Evolutionary conservation across 208 protist species (phyloP).

Genomic region (Acanthamoeba castellanii): DNA sequence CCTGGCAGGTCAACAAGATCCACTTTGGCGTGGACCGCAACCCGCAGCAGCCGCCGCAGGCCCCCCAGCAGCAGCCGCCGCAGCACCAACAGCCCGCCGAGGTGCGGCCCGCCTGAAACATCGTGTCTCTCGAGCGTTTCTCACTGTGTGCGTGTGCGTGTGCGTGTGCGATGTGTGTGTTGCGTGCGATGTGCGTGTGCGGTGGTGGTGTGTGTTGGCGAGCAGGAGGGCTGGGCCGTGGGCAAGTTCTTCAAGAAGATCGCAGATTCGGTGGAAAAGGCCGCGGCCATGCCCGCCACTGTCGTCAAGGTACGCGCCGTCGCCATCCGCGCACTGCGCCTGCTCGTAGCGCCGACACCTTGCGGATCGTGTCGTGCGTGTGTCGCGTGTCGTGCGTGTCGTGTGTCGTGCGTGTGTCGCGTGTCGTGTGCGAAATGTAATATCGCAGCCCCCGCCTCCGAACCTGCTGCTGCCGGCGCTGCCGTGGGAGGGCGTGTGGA

Average conservation of each 20-base stretch:
- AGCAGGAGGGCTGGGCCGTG: slow-evolving; percentile 2
- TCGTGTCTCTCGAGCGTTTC: neutral
- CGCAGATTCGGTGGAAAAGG: slow-evolving; percentile 5
- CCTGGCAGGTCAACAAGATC: slow-evolving; percentile 31
- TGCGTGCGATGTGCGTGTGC: no score
- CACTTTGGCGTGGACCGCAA: neutral
- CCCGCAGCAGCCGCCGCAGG: neutral
- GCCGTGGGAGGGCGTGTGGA: slow-evolving; percentile 40
- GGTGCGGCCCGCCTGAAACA: neutral
- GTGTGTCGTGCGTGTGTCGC: no score
- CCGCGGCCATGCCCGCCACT: neutral
- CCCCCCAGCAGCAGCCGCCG: neutral
- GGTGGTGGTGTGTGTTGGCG: no score
- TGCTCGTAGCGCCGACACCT: neutral
- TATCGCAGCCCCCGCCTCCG: neutral
- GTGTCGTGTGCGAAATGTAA: neutral
- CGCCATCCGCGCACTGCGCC: neutral
- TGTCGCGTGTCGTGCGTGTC: no score
- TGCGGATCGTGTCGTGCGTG: neutral
- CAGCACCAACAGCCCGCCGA: neutral
- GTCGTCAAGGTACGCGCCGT: neutral
- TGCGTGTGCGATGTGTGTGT: neutral
- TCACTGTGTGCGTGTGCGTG: neutral
- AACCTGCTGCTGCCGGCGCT: slow-evolving; percentile 36
- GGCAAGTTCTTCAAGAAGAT: slow-evolving; percentile 69